phyloP scores from a whole-genome alignment of 1,284 basidiomycete species.

The Malassezia japonica region DNA sequence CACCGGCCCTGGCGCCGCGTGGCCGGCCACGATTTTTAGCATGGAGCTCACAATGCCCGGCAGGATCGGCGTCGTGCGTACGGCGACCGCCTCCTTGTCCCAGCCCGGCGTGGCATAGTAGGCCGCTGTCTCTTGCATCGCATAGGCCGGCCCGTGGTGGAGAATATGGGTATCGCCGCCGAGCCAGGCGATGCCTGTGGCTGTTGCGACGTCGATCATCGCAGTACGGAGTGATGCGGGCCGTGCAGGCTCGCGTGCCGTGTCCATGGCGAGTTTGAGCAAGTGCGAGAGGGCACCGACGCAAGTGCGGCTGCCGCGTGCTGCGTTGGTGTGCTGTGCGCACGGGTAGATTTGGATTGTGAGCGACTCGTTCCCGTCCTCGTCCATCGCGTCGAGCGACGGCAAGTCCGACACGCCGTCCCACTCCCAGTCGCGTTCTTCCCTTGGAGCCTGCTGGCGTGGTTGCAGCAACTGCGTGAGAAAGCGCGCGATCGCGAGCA shows the following conservation, averaged over 20 bases:
- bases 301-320: background rate
- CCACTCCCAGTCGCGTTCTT: constrained; percentile 36
- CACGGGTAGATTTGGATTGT: constrained; percentile 8
- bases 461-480: constrained; percentile 24
- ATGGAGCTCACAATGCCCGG: constrained; percentile 14
- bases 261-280: constrained; percentile 14
- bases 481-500: constrained; percentile 20
- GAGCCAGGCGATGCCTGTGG: constrained; percentile 7
- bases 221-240: background rate
- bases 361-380: background rate
- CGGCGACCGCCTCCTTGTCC: background rate
- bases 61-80: constrained; percentile 3
- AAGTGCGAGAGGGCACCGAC: constrained; percentile 12
- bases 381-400: constrained; percentile 23
- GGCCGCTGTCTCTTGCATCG: background rate
- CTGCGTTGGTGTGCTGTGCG: background rate
- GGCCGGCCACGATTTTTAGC: background rate
- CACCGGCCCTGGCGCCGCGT: background rate
- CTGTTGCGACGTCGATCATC: background rate
- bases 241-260: background rate
- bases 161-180: background rate
- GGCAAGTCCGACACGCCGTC: constrained; percentile 42
- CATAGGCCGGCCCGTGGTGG: background rate
- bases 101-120: background rate
- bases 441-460: constrained; percentile 4